phyloP scores from a whole-genome alignment of 495 filamentous ascomycete genomes.

The Penicillium verhagenii region DNA sequence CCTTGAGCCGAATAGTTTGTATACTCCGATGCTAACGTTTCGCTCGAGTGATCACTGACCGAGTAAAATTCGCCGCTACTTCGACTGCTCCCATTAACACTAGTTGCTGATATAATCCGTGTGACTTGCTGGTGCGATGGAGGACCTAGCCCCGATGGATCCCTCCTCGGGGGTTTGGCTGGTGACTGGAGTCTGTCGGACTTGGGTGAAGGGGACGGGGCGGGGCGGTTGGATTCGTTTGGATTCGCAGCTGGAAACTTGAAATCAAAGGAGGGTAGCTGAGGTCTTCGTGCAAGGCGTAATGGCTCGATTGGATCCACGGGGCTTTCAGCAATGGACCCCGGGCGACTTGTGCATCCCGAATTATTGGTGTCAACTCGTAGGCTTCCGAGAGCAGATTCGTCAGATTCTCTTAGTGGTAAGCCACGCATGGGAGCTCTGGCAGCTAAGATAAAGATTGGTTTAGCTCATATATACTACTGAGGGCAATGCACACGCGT shows the following conservation, averaged over 20 bases:
- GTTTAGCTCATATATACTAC: constrained; percentile 6
- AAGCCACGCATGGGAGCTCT: constrained; percentile 28
- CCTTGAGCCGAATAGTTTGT: constrained; percentile 60
- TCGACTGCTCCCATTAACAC: constrained; percentile 62
- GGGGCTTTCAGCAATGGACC: constrained; percentile 30
- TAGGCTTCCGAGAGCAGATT: constrained; percentile 19
- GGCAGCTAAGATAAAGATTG: constrained; percentile 11
- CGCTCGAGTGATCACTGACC: constrained; percentile 86
- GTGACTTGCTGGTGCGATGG: constrained; percentile 61
- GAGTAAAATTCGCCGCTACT: constrained; percentile 96
- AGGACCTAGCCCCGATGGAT: constrained; percentile 21
- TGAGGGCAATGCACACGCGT: not conserved
- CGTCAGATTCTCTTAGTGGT: constrained; percentile 30
- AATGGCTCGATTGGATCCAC: constrained; percentile 23
- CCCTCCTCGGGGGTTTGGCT: constrained; percentile 11
- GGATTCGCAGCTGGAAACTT: constrained; percentile 60
- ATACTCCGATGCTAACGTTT: constrained; percentile 92
- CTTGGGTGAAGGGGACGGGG: constrained; percentile 33
- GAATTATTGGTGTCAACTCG: constrained; percentile 33
- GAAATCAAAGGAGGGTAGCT: constrained; percentile 58
- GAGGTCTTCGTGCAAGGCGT: constrained; percentile 37
- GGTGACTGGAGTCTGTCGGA: constrained; percentile 15
- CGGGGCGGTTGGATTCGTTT: constrained; percentile 35
- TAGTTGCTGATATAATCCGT: constrained; percentile 71
- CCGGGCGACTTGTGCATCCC: constrained; percentile 23